Base-by-base conservation (phyloP, 768 basidiomycete species). In the Hericium coralloides region DNA sequence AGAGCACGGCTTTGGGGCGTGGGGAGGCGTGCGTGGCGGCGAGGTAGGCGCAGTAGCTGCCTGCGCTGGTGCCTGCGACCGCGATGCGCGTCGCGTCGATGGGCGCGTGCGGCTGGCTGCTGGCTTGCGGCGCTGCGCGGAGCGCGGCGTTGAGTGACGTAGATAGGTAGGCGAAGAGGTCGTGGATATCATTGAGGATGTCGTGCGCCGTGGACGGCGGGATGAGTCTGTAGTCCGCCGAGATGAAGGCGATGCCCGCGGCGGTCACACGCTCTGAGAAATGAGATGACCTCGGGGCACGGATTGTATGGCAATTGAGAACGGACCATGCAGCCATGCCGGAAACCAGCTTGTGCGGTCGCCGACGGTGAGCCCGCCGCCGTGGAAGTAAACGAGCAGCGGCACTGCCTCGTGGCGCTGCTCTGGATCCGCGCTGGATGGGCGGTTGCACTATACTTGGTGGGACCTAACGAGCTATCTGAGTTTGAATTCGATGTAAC, bases 301-400 rank as follows among this genome's bases (percentile, higher is more conserved):
- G 25, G 20, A 25, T 15, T 54, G 49, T 22, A 26, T 53, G 55
- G 15, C 54, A 12, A n/a, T 18, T 18, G 26, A 50, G 12, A 14
- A 62, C 73, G 53, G 26, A 85, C 85, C 74, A 50, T 76, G 67
- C 23, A 87, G 68, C 86, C 86, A 88, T n/a, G 53, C 59, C 2
- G 85, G 85, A 65, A 85, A 81, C 83, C 83, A 87, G 63, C 78
- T 81, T 36, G 64, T 66, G 53, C 78, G 72, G 59, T 81, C 79
- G 1, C 85, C 85, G 15, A 79, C 82, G 0, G 80, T 77, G 36
- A 87, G 67, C 8, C 83, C 84, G 2, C 85, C 85, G 7, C 81
- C 76, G 55, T 76, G 76, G 49, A 76, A 76, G 60, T 70, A 76
- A 3, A 76, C 63, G 7, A 77, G 52, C 20, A 66, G 61, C 6